Evolutionary conservation across 2,329 filamentous ascomycete species (phyloP), one percentile per base, ranked within the genome.

Genomic region (Claviceps quebecensis): DNA sequence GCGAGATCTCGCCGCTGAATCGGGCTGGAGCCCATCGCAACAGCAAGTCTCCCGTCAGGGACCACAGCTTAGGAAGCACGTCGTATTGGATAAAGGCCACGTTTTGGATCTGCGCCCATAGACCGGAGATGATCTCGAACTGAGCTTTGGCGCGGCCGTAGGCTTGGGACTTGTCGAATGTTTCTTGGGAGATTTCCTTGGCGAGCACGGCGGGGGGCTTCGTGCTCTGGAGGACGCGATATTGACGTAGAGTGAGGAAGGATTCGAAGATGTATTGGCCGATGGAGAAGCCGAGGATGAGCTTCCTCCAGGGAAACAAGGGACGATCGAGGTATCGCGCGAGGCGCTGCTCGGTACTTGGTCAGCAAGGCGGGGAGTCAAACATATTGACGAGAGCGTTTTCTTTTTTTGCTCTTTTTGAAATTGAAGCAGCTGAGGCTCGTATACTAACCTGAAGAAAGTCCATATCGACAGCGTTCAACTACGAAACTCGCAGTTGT

Each of bases 141-240:
- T 90, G 85, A 57, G 90, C 87, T 73, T 98, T 98, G 64, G 91
- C 90, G 62, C 93, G 87, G 63, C 91, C 90, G 68, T 98, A 98
- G 61, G 86, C 87, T 79, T 95, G 90, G 65, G 85, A 89, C 69
- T 96, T 95, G 70, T 97, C 89, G 66, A 89, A 96, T 53, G 90
- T 90, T 63, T 91, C 81, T 64, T 91, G 81, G 36, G 87, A 83
- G 54, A 98, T 86, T 68, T 97, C 90, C 60, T 86, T 84, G 62
- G 87, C 78, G 52, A 98, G 78, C 47, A 95, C 88, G 69, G 88
- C 86, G 53, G 93, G 93, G 9, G 88, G 81, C 56, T 81, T 85
- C 13, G 78, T 87, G 58, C 81, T 81, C 65, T 91, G 81, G 55
- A 97, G 77, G 52, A 96, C 81, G 58, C 82, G 80, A 68, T 96